Percentiles rank a stretch among this genome's conserved stretches.
These are phyloP conservation scores for Nemania diffusa DNA, from an alignment of 2,329 filamentous ascomycete genomes.

Conservation along the genomic window DNA sequence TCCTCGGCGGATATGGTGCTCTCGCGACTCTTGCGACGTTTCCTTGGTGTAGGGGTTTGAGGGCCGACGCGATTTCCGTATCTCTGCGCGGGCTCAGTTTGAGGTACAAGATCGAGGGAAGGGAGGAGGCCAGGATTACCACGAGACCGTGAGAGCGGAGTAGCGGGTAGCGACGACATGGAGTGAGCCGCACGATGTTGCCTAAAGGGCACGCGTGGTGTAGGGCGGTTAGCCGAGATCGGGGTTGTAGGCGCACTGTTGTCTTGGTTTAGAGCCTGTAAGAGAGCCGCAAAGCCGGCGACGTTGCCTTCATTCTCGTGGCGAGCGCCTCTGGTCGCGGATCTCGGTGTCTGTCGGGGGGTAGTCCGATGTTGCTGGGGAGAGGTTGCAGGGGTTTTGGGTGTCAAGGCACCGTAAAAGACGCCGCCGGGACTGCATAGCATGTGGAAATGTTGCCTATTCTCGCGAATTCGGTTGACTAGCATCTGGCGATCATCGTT, in stretches of 20 bases:
- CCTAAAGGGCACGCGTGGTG: slow-evolving; percentile 62
- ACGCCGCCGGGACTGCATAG: slow-evolving; percentile 79
- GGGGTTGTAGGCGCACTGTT: slow-evolving; percentile 81
- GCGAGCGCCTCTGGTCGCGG: slow-evolving; percentile 51
- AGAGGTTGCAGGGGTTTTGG: slow-evolving; percentile 60
- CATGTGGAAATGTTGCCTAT: slow-evolving; percentile 84
- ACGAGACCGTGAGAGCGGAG: slow-evolving; percentile 68
- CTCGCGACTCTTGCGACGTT: slow-evolving; percentile 77
- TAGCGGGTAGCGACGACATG: slow-evolving; percentile 84
- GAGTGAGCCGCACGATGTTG: slow-evolving; percentile 84
- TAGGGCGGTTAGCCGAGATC: slow-evolving; percentile 57
- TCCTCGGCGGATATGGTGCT: slow-evolving; percentile 80
- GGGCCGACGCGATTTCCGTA: slow-evolving; percentile 53
- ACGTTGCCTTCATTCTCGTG: slow-evolving; percentile 64
- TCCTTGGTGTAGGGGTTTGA: slow-evolving; percentile 58
- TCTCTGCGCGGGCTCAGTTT: slow-evolving; percentile 63
- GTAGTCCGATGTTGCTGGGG: slow-evolving; percentile 60
- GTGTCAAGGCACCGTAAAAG: slow-evolving; percentile 70
- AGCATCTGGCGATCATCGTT: slow-evolving; percentile 80
- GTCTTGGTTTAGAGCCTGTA: slow-evolving; percentile 83
- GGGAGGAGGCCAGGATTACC: slow-evolving; percentile 66
- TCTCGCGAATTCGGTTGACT: slow-evolving; percentile 86
- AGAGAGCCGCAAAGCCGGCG: slow-evolving; percentile 78
- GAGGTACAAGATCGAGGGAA: slow-evolving; percentile 70
- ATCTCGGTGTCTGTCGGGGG: slow-evolving; percentile 62